Conservation (phyloP, 1,284 basidiomycete species). For the Ustilago hordei region DNA sequence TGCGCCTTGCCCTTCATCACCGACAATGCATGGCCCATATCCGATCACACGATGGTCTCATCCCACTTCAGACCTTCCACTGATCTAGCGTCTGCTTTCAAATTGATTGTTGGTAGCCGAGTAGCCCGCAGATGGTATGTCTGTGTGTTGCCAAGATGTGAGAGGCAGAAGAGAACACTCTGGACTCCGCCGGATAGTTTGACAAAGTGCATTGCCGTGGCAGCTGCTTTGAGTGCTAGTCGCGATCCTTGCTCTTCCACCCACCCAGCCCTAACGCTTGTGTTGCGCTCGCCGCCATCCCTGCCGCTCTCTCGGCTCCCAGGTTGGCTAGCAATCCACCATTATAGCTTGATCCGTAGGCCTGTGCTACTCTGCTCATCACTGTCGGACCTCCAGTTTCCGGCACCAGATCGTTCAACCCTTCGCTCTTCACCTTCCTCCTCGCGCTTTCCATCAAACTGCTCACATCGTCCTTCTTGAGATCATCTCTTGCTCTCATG, state of each 20-base stretch:
- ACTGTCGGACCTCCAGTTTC: conserved; percentile 59
- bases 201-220: neutral
- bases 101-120: neutral
- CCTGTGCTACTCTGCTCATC: conserved; percentile 60
- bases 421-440: conserved; percentile 79
- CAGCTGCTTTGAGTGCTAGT: conserved; percentile 1
- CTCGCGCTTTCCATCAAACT: conserved; percentile 95
- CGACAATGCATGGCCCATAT: neutral
- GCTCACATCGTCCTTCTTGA: conserved; percentile 85
- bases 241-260: conserved; percentile 44
- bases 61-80: neutral
- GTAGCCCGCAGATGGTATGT: neutral
- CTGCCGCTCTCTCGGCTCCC: conserved; percentile 34
- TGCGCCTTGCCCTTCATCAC: too few relatives aligned
- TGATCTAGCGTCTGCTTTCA: neutral
- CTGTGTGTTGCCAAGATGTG: neutral
- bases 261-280: conserved; percentile 37
- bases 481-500: conserved; percentile 88
- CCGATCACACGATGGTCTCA: conserved; percentile 1
- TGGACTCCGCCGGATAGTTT: neutral
- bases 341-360: conserved; percentile 41
- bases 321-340: conserved; percentile 43
- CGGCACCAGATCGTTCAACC: conserved; percentile 60
- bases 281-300: conserved; percentile 40
- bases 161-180: neutral